Conservation (phyloP, 345 rosid species). For the Populus nigra region DNA sequence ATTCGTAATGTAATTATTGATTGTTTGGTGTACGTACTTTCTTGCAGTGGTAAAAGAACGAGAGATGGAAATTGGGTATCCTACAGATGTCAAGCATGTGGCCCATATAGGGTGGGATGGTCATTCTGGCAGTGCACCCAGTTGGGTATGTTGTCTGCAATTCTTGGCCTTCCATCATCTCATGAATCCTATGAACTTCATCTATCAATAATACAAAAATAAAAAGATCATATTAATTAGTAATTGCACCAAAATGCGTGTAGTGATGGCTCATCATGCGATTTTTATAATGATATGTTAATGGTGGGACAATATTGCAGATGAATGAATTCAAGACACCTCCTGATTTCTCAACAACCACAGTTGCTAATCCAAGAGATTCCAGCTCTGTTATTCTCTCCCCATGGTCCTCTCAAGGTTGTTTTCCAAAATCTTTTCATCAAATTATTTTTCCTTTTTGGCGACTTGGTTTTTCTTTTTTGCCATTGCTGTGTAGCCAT, state of each 20-base stretch:
- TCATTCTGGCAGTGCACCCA: constrained; percentile 64
- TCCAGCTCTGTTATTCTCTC: constrained; percentile 48
- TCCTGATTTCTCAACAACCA: constrained; percentile 58
- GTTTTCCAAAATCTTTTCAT: background rate
- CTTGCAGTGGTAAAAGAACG: constrained; percentile 65
- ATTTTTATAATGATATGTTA: background rate
- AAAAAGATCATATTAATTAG: background rate
- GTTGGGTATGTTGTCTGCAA: constrained; percentile 59
- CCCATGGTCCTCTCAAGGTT: constrained; percentile 75
- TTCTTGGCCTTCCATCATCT: background rate
- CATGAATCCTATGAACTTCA: background rate
- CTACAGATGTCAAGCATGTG: constrained; percentile 93
- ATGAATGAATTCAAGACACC: constrained; percentile 73
- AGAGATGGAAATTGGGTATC: constrained; percentile 85
- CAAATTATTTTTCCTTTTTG: background rate
- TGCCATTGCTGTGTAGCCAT: background rate
- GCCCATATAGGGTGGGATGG: constrained; percentile 93
- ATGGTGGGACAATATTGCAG: constrained; percentile 41
- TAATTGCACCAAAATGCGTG: background rate
- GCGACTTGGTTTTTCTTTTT: background rate
- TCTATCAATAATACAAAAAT: background rate
- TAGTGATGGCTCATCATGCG: background rate
- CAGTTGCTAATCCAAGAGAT: constrained; percentile 53
- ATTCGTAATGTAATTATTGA: background rate
- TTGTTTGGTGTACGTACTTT: background rate